These are phyloP conservation scores for Salinomyces thailandicus DNA, from an alignment of 2,329 filamentous ascomycete genomes.

Conservation along the genomic window DNA sequence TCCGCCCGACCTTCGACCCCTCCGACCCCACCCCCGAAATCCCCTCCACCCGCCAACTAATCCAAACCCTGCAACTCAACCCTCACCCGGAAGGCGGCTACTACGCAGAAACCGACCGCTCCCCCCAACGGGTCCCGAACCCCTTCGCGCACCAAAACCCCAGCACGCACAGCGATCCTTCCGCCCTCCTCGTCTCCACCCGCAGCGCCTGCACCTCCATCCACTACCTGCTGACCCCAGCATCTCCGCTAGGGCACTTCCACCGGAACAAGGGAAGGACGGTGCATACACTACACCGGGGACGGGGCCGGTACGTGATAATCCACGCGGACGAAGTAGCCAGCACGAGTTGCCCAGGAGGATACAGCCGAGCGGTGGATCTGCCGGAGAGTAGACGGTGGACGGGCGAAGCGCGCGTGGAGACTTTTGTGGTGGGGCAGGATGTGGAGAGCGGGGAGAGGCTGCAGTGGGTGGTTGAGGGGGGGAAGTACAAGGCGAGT, in stretches of 20 bases:
- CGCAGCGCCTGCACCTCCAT: conserved; percentile 52
- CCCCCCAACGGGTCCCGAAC: conserved; percentile 43
- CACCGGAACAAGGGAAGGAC: conserved; percentile 50
- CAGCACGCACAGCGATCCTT: conserved; percentile 27
- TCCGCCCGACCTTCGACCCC: conserved; percentile 17
- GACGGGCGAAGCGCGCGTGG: conserved; percentile 40
- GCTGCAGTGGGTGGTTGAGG: conserved; percentile 59
- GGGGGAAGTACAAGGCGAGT: conserved; percentile 56
- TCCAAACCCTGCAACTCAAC: conserved; percentile 38
- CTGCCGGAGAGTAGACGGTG: conserved; percentile 40
- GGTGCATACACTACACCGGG: conserved; percentile 55
- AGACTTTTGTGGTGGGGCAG: conserved; percentile 53
- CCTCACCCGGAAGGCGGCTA: conserved; percentile 56
- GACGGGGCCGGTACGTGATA: conserved; percentile 53
- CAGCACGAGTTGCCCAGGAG: conserved; percentile 8
- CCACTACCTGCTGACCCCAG: conserved; percentile 52
- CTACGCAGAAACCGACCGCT: conserved; percentile 52
- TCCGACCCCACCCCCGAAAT: conserved; percentile 18
- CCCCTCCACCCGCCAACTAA: conserved; percentile 28
- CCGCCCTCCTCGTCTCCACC: conserved; percentile 14
- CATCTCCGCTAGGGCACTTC: conserved; percentile 47
- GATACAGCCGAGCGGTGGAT: conserved; percentile 38
- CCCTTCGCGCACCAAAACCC: conserved; percentile 36
- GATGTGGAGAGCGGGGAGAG: conserved; percentile 49
- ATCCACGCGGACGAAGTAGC: conserved; percentile 46